A percentile compares a stretch with the other conserved stretches of the same genome.
Conservation (phyloP, 2,329 filamentous ascomycete species). For the Cryphonectria parasitica region DNA sequence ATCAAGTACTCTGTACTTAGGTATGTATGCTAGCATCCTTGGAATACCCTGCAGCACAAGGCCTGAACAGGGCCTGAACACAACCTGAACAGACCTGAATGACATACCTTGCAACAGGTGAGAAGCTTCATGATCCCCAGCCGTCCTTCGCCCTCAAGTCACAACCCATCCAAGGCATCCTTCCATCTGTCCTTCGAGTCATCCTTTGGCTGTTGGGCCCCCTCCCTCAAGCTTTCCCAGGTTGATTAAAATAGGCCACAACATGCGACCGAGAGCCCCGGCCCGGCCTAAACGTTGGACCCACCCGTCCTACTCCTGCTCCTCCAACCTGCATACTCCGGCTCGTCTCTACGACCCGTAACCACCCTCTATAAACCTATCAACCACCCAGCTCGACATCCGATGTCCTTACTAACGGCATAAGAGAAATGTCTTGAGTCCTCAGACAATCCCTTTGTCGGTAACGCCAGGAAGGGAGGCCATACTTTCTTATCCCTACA, state of each 20-base stretch:
- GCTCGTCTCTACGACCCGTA: not conserved
- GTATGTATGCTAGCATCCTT: not conserved
- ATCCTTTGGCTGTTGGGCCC: not conserved
- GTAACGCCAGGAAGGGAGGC: not conserved
- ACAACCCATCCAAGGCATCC: not conserved
- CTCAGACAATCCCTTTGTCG: not conserved
- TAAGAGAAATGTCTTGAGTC: not conserved
- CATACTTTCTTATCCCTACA: not conserved
- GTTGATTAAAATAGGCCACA: slow-evolving; percentile 10
- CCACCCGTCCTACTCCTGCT: not conserved
- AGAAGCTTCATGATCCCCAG: slow-evolving; percentile 11
- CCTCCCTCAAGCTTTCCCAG: not conserved
- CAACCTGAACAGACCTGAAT: not conserved
- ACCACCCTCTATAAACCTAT: not conserved
- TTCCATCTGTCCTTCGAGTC: not conserved
- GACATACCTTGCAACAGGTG: not conserved
- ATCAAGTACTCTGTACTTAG: too few species aligned
- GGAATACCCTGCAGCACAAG: not conserved
- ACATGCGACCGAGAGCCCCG: not conserved
- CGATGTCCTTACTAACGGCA: not conserved
- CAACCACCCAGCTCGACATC: not conserved
- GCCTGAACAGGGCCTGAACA: not conserved
- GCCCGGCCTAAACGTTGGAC: not conserved
- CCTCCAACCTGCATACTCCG: not conserved
- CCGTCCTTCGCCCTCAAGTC: not conserved